A percentile compares a stretch with the other conserved stretches of the same genome.
Evolutionary conservation across 768 basidiomycete genomes (phyloP).

Genomic region (Cystoderma amianthinum): DNA sequence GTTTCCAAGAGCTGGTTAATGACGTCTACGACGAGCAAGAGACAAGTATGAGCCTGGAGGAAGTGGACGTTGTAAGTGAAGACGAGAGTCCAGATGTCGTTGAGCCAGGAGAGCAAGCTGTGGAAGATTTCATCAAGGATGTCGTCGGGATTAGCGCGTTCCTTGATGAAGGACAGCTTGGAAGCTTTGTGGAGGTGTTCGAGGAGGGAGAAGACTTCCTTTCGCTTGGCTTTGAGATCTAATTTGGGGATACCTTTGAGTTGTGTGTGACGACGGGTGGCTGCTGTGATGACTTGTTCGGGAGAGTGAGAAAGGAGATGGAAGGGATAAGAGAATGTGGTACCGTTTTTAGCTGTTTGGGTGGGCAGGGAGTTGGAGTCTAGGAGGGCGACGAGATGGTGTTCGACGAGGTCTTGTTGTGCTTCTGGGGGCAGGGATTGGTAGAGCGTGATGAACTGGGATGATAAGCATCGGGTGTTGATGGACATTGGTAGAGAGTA

Average conservation of each 20-base stretch:
- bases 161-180: slow-evolving; percentile 33
- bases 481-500: no score
- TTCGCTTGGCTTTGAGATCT: slow-evolving; percentile 33
- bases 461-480: no score
- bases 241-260: slow-evolving; percentile 25
- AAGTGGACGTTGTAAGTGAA: slow-evolving; percentile 42
- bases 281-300: neutral
- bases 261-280: neutral
- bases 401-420: no score
- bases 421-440: no score
- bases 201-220: slow-evolving; percentile 35
- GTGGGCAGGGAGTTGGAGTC: neutral
- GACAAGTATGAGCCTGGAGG: slow-evolving; percentile 33
- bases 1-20: slow-evolving; percentile 4
- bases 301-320: neutral
- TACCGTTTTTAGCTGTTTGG: neutral
- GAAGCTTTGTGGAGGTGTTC: slow-evolving; percentile 35
- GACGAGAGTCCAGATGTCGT: slow-evolving; percentile 41
- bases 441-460: no score
- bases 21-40: slow-evolving; percentile 28
- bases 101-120: slow-evolving; percentile 36
- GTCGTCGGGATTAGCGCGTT: slow-evolving; percentile 34
- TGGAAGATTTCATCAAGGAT: slow-evolving; percentile 39
- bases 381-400: no score
- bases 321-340: neutral